Base-by-base conservation (phyloP, 2,329 filamentous ascomycete genomes). In the Paraconiothyrium brasiliense region DNA sequence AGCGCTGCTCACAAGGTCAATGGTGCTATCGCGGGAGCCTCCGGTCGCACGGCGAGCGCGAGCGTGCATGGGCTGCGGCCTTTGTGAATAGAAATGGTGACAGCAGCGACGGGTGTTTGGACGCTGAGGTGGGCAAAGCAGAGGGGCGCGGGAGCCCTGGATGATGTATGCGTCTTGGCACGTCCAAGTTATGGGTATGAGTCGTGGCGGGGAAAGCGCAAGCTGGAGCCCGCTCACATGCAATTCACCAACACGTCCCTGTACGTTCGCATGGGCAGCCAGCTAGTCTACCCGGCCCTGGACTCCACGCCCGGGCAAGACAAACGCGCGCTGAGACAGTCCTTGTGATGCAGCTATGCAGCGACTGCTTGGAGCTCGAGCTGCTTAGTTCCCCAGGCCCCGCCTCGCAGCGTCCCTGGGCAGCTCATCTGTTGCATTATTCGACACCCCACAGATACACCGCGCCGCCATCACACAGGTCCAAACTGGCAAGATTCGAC, bases 131-230 rank as follows among this genome's bases (percentile, higher is more conserved):
- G 51, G 44, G 58, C 30, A 37, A 41, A 51, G 51, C 20, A 46
- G 34, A 48, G 14, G 22, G 49, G 35, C 35, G 57, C 14, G 48
- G 51, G 57, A 44, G 27, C 51, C 49, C 49, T 60, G 64, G 54
- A 72, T 72, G 69, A 71, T 71, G 69, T 72, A 60, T 57, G 54
- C 37, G 50, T 43, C 67, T 71, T 71, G 69, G 68, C 65, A 63
- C 58, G 67, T 44, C 41, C 58, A 58, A 57, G 54, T 59, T 60
- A 57, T 44, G 57, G 55, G 55, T 64, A 66, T 67, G 70, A 68
- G 61, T 67, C 60, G 58, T 51, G 61, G 64, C 60, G 64, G 60
- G 62, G 58, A 63, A 56, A 13, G 48, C 46, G 54, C 48, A 43
- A 20, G 58, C 51, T 37, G 57, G 58, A 22, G 58, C 51, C 46